Evolutionary conservation across 208 protist species (phyloP), one percentile per base, ranked within the genome.

Genomic region (Hexamita inflata): DNA sequence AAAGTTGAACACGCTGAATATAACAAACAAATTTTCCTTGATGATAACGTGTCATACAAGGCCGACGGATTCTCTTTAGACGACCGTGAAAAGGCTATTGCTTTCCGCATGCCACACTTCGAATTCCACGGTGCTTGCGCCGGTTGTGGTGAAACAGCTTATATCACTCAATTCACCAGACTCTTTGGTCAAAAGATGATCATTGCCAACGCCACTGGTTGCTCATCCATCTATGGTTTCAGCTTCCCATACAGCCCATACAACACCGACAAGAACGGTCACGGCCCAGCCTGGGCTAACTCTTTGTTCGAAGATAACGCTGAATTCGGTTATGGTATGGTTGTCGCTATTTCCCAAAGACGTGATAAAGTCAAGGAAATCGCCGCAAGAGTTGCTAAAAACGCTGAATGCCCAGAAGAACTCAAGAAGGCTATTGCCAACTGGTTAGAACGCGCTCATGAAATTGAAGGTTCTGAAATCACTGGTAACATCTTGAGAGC

Each of bases 201-300:
- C 53, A 86, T 90, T 65, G 87, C 87, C 40, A 89, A 90, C 66
- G 82, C 87, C 41, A 84, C 78, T 58, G 87, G 87, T 38, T 90
- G 87, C 74, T 75, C 79, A 24, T 77, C 74, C 19, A 66, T 82
- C 26, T 82, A 68, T 38, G 62, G 66, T 32, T 58, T 49, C 59
- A 76, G 68, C 2, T 80, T 60, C 39, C 79, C 79, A 34, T 77
- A 60, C 4, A 78, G 19, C 32, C 41, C 79, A 19, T 81, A 75
- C 40, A 42, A 38, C 42, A 66, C 0, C 1, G 53, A 84, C 42
- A 41, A 11, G 35, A 75, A 82, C 13, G 81, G 78, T 19, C 2
- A 75, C n/a, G 81, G 81, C 28, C 81, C 81, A 30, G 59, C 79
- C 30, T 84, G 62, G 49, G 70, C 39, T 32, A 84, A 80, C 68